These are phyloP conservation scores for Moniliophthora roreri DNA, from an alignment of 1,284 basidiomycete species.

Conservation along the genomic window DNA sequence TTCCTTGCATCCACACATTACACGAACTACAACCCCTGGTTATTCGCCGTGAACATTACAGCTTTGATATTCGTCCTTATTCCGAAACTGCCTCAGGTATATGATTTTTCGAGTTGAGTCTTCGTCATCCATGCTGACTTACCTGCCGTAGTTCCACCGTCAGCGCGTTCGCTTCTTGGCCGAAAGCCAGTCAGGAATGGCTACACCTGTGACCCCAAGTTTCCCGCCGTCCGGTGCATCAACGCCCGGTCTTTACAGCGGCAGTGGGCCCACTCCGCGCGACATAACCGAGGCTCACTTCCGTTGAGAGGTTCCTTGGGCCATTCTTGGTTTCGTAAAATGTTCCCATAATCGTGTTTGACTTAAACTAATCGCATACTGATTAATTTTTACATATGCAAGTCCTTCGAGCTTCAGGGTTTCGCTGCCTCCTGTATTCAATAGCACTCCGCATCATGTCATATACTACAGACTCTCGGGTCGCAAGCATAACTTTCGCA, in stretches of 20 bases:
- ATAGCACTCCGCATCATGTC: background rate
- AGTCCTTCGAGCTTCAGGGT: background rate
- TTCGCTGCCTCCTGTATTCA: background rate
- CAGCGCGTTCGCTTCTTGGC: conserved; percentile 76
- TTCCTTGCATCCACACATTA: conserved; percentile 98
- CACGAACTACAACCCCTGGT: conserved; percentile 90
- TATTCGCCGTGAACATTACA: conserved; percentile 91
- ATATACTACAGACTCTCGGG: background rate
- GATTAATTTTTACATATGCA: background rate
- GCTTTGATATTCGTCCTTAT: conserved; percentile 86
- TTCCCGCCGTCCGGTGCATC: conserved; percentile 45
- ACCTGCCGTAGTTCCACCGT: conserved; percentile 62
- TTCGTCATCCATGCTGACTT: conserved; percentile 4
- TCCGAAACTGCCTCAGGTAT: conserved; percentile 92
- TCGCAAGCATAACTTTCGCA: background rate
- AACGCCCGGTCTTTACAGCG: conserved; percentile 14
- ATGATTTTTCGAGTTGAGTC: conserved; percentile 11
- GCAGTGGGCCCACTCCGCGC: conserved; percentile 20
- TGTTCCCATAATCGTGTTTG: too few species aligned
- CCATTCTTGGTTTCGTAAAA: too few species aligned
- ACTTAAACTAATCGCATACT: background rate
- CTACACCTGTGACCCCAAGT: conserved; percentile 62
- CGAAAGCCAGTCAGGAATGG: conserved; percentile 55
- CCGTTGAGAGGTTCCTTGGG: conserved; percentile 18
- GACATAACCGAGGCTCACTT: conserved; percentile 27